phyloP scores from a whole-genome alignment of 768 basidiomycete species.

The Clitopilus hobsonii region DNA sequence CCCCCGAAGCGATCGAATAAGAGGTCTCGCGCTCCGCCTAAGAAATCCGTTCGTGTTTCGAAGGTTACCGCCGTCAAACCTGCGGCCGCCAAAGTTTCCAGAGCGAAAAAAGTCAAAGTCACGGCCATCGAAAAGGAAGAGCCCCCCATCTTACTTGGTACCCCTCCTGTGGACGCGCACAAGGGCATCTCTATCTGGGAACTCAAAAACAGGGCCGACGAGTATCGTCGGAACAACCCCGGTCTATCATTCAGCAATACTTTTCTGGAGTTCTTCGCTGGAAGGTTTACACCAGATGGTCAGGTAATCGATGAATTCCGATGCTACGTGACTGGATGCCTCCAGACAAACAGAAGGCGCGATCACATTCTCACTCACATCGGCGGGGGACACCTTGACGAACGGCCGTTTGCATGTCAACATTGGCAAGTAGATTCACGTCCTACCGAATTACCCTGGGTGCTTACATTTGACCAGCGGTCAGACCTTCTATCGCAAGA shows the following conservation, averaged over 20 bases:
- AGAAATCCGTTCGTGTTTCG: no score
- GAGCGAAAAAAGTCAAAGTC: neutral
- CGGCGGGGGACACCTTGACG: slow-evolving; percentile 62
- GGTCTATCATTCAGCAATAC: slow-evolving; percentile 55
- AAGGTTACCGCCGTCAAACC: neutral
- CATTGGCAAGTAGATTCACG: slow-evolving; percentile 46
- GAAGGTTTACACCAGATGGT: slow-evolving; percentile 55
- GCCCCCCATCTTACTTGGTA: slow-evolving; percentile 28
- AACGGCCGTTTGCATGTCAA: slow-evolving; percentile 60
- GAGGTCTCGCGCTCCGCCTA: neutral
- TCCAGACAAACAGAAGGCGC: slow-evolving; percentile 64
- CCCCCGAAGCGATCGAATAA: slow-evolving; percentile 5
- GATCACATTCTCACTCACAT: slow-evolving; percentile 76
- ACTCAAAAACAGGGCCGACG: slow-evolving; percentile 49
- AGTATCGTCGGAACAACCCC: slow-evolving; percentile 49
- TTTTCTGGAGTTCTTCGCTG: slow-evolving; percentile 67
- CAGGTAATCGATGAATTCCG: slow-evolving; percentile 56
- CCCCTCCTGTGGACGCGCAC: slow-evolving; percentile 63
- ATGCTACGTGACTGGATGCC: slow-evolving; percentile 64
- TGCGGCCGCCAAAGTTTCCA: neutral
- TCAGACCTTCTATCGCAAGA: slow-evolving; percentile 63
- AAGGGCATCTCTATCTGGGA: slow-evolving; percentile 51
- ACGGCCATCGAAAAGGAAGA: neutral
- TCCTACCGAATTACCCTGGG: neutral
- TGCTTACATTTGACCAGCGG: slow-evolving; percentile 26